phyloP scores from a whole-genome alignment of 2,329 filamentous ascomycete species.

The Fusarium sp. region DNA sequence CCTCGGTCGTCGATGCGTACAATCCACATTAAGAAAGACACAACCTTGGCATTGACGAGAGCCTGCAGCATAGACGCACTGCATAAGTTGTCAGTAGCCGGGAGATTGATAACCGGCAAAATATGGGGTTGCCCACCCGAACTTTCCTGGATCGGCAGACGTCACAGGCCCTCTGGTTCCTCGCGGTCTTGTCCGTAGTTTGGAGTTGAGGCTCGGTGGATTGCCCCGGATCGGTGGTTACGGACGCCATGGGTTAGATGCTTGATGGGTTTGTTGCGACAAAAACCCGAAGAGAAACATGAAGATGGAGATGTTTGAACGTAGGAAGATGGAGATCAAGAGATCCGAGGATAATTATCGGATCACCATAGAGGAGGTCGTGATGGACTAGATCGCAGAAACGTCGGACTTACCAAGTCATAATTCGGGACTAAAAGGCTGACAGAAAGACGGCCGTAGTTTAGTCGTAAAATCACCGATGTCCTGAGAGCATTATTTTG shows the following conservation, averaged over 20 bases:
- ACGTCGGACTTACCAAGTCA: constrained; percentile 38
- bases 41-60: constrained; percentile 37
- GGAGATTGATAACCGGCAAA: neutral
- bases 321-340: neutral
- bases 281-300: too few species aligned
- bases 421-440: neutral
- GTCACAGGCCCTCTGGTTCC: constrained; percentile 45
- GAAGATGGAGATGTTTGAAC: neutral
- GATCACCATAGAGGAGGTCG: constrained; percentile 27
- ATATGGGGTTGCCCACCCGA: constrained; percentile 19
- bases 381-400: too few species aligned
- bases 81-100: neutral
- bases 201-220: neutral
- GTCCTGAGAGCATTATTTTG: too few species aligned
- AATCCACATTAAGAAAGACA: constrained; percentile 34
- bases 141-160: constrained; percentile 45
- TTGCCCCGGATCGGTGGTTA: neutral
- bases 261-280: neutral
- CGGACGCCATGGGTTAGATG: constrained; percentile 8
- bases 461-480: too few species aligned
- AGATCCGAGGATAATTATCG: constrained; percentile 44
- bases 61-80: constrained; percentile 39
- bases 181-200: constrained; percentile 10
- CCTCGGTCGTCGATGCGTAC: constrained; percentile 40
- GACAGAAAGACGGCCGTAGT: too few species aligned